Evolutionary conservation across 176 grass and related monocot genomes (phyloP).

Genomic region (Carex kokanica): DNA sequence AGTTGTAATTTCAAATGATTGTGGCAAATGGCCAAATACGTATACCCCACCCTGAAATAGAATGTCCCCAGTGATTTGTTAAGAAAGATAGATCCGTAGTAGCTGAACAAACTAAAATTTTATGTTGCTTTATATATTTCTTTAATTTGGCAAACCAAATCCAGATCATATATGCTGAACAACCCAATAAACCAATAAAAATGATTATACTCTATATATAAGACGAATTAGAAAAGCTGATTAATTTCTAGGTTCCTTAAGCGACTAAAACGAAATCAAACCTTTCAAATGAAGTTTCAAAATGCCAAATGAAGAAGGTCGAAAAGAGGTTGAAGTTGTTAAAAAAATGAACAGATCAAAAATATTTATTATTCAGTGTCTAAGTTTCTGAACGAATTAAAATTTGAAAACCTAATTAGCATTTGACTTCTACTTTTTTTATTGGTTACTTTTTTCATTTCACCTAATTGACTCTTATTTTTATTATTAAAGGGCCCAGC

Average conservation of each 20-base stretch:
- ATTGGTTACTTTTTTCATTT: too few relatives aligned
- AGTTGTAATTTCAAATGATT: conserved; percentile 6
- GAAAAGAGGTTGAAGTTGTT: background rate
- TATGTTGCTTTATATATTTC: conserved; percentile 3
- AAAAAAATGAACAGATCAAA: background rate
- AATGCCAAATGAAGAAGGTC: background rate
- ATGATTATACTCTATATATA: too few relatives aligned
- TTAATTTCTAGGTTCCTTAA: background rate
- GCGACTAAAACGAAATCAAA: background rate
- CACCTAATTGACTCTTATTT: too few relatives aligned
- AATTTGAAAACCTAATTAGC: background rate
- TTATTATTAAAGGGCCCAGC: too few relatives aligned
- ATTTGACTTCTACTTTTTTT: background rate
- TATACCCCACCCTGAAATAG: background rate
- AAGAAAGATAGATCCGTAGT: background rate
- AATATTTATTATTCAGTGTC: background rate
- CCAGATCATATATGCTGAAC: conserved; percentile 2
- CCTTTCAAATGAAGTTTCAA: background rate
- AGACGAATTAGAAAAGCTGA: background rate
- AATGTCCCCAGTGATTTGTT: background rate
- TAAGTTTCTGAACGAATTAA: background rate
- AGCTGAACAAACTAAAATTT: conserved; percentile 29
- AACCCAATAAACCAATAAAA: conserved; percentile 8
- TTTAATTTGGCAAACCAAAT: conserved; percentile 14
- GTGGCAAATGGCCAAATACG: background rate